Evolutionary conservation across 1,284 basidiomycete genomes (phyloP).

Genomic region (Sanguinoderma infundibulare): DNA sequence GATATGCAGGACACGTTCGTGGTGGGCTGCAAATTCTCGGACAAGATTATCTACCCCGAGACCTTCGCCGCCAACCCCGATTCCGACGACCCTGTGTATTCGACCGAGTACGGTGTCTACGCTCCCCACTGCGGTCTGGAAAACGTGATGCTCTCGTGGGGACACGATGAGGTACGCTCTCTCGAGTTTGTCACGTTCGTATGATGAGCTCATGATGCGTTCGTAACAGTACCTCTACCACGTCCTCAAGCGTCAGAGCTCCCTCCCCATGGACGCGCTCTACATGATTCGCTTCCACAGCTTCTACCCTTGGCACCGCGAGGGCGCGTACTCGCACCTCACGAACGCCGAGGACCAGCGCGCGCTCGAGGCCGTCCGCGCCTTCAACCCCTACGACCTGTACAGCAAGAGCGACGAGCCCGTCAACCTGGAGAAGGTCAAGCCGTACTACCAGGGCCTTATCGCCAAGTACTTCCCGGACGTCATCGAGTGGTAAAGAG

Average conservation of each 20-base stretch:
- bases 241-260: conserved; percentile 76
- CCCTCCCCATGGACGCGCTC: conserved; percentile 82
- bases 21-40: conserved; percentile 85
- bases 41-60: conserved; percentile 87
- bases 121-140: conserved; percentile 84
- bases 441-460: conserved; percentile 82
- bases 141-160: conserved; percentile 91
- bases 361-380: conserved; percentile 69
- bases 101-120: conserved; percentile 86
- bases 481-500: conserved; percentile 72
- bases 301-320: conserved; percentile 94
- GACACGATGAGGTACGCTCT: conserved; percentile 79
- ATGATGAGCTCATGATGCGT: not conserved
- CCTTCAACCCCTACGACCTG: conserved; percentile 90
- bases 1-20: conserved; percentile 78
- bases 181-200: too few species aligned
- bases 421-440: conserved; percentile 64
- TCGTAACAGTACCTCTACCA: conserved; percentile 70
- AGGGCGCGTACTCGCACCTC: conserved; percentile 81
- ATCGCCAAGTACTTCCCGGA: conserved; percentile 88
- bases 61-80: conserved; percentile 86
- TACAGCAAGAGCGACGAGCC: conserved; percentile 87
- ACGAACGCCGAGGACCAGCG: conserved; percentile 69
- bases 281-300: conserved; percentile 95
- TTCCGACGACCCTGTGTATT: conserved; percentile 69